These are phyloP conservation scores for Dactylellina haptotyla DNA, from an alignment of 2,329 filamentous ascomycete species.

Conservation along the genomic window DNA sequence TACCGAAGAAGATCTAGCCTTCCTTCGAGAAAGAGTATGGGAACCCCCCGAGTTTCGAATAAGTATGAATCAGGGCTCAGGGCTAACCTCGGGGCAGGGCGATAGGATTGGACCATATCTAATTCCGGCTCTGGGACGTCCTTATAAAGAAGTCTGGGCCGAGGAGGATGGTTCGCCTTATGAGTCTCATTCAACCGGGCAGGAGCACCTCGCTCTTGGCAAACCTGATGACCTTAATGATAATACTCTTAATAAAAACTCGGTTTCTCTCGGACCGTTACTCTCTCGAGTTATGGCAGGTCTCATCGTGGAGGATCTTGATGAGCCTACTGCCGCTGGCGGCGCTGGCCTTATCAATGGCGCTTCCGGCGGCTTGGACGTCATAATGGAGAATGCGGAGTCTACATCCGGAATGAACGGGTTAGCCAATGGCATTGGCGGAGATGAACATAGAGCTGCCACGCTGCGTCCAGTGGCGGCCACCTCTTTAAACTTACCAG, in stretches of 20 bases:
- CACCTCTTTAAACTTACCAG: slow-evolving; percentile 63
- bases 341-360: slow-evolving; percentile 60
- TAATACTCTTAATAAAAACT: slow-evolving; percentile 84
- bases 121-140: slow-evolving; percentile 84
- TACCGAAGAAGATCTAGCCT: slow-evolving; percentile 92
- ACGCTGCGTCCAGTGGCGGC: slow-evolving; percentile 50
- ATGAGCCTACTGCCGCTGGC: slow-evolving; percentile 28
- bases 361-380: slow-evolving; percentile 60
- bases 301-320: slow-evolving; percentile 77
- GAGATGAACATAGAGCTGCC: slow-evolving; percentile 46
- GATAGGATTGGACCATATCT: slow-evolving; percentile 85
- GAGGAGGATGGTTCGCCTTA: slow-evolving; percentile 88
- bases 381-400: slow-evolving; percentile 52
- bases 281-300: slow-evolving; percentile 81
- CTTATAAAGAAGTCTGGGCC: slow-evolving; percentile 91
- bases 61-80: too few relatives aligned
- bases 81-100: slow-evolving; percentile 64
- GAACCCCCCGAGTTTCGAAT: not conserved
- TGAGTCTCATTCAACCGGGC: slow-evolving; percentile 35
- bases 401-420: slow-evolving; percentile 55
- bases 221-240: slow-evolving; percentile 88
- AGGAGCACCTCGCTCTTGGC: slow-evolving; percentile 63
- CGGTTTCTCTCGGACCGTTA: slow-evolving; percentile 87
- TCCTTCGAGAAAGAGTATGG: slow-evolving; percentile 79
- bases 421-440: slow-evolving; percentile 61